A percentile compares a stretch with the other conserved stretches of the same genome.
Conservation (phyloP, 208 protist genomes). For the Leishmania turanica region DNA sequence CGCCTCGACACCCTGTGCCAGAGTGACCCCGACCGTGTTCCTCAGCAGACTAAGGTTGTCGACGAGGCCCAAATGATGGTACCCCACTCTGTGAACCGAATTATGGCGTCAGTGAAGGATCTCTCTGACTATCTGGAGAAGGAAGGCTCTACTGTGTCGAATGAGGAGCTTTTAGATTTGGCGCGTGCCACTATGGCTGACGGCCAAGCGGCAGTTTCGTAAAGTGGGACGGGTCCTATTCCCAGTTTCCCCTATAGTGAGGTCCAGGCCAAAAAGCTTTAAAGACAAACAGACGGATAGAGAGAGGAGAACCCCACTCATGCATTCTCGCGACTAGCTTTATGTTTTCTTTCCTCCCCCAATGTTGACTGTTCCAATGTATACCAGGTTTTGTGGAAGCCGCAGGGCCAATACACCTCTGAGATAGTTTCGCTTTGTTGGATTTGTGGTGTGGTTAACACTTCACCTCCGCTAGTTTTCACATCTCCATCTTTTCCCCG, state of each 20-base stretch:
- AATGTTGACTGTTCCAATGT: neutral
- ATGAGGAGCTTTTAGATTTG: constrained; percentile 47
- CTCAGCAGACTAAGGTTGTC: constrained; percentile 78
- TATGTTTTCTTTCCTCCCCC: neutral
- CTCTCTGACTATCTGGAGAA: constrained; percentile 66
- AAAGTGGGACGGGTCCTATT: neutral
- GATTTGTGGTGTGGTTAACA: neutral
- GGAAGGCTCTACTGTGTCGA: constrained; percentile 32
- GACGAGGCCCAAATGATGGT: constrained; percentile 84
- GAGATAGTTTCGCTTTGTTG: neutral
- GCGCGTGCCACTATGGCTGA: constrained; percentile 22
- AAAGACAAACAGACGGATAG: neutral
- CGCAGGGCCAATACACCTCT: neutral
- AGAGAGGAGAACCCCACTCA: neutral
- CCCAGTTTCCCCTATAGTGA: neutral
- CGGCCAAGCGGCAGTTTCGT: constrained; percentile 24
- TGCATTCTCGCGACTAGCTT: neutral
- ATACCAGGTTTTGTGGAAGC: neutral
- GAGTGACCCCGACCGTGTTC: constrained; percentile 51
- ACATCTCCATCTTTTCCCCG: neutral
- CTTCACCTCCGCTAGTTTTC: neutral
- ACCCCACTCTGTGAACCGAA: constrained; percentile 69
- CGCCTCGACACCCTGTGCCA: constrained; percentile 52
- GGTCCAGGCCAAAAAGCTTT: neutral
- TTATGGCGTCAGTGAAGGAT: constrained; percentile 56